phyloP scores from a whole-genome alignment of 2,329 filamentous ascomycete genomes.

The Huntiella abstrusa region DNA sequence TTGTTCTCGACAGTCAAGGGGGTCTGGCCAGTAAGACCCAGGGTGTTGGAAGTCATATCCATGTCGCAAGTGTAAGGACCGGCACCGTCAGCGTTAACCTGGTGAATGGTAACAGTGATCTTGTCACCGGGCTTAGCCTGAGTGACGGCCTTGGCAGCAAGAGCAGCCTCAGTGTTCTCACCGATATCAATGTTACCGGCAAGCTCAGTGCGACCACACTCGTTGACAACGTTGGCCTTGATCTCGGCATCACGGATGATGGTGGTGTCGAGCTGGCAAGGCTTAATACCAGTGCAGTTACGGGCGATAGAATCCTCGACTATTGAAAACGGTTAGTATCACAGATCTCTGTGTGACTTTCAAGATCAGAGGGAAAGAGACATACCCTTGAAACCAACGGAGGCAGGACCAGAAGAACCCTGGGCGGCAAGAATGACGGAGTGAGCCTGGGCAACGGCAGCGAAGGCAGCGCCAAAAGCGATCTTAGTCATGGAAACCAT shows the following conservation, averaged over 20 bases:
- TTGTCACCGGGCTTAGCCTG: constrained; percentile 26
- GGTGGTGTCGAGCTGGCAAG: constrained; percentile 46
- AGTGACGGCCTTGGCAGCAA: constrained; percentile 28
- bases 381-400: constrained; percentile 30
- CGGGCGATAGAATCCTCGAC: constrained; percentile 36
- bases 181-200: constrained; percentile 43
- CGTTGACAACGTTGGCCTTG: constrained; percentile 31
- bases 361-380: neutral
- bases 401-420: constrained; percentile 25
- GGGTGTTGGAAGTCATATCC: constrained; percentile 27
- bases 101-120: constrained; percentile 30
- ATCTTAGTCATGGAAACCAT: constrained; percentile 21
- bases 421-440: constrained; percentile 29
- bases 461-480: constrained; percentile 16
- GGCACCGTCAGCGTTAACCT: constrained; percentile 34
- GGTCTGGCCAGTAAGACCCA: constrained; percentile 18
- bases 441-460: constrained; percentile 22
- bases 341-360: neutral
- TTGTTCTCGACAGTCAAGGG: constrained; percentile 36
- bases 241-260: constrained; percentile 42
- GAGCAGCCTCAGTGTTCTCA: constrained; percentile 32
- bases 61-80: constrained; percentile 37
- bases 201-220: constrained; percentile 43
- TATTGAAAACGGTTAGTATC: constrained; percentile 13
- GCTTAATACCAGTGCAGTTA: constrained; percentile 43